Base-by-base conservation (phyloP, 768 basidiomycete species). In the Pulveroboletus sp. region DNA sequence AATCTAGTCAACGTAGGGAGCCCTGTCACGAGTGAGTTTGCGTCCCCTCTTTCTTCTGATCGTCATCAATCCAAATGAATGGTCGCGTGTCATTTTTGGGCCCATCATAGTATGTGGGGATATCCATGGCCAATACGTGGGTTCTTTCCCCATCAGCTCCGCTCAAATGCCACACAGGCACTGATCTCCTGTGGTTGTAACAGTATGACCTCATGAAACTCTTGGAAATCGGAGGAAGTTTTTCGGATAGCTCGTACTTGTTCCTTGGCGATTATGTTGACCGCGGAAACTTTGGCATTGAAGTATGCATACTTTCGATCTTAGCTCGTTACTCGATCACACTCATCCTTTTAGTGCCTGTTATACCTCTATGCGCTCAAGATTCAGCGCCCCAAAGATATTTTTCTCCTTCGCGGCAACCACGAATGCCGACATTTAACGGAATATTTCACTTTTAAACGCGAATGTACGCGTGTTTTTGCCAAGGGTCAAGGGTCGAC, bases 171-270 rank as follows among this genome's bases (percentile, higher is more conserved):
- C 25, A 21, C 41, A 13, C 25, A 21, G 41, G 19, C 20, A 14
- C 39, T 48, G 43, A 57, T 49, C 13, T 2, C 6, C 5, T 25
- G 8, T 37, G 25, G 24, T 49, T 35, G 48, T 13, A 8, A 11
- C n/a, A 97, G 93, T 98, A 94, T 66, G 95, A 98, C 70, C 76
- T 98, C 50, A 95, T 98, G 91, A 97, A 98, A 70, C 77, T 97
- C 34, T 94, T 97, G 59, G 94, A 97, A 60, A 86, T 97, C 27
- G 95, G 95, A 25, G 95, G 95, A 3, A 82, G 81, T 53, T 76
- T 93, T 40, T 75, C 79, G 19, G 87, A 95, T 31, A 97, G 85
- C 51, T 76, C 82, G 17, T 98, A 97, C 73, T 74, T 97, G 37
- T 97, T 97, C 70, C 75, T 98, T 20, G 95, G 95, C 27, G 95